Conservation (phyloP, 2,329 filamentous ascomycete genomes). For the Colletotrichum shisoi region DNA sequence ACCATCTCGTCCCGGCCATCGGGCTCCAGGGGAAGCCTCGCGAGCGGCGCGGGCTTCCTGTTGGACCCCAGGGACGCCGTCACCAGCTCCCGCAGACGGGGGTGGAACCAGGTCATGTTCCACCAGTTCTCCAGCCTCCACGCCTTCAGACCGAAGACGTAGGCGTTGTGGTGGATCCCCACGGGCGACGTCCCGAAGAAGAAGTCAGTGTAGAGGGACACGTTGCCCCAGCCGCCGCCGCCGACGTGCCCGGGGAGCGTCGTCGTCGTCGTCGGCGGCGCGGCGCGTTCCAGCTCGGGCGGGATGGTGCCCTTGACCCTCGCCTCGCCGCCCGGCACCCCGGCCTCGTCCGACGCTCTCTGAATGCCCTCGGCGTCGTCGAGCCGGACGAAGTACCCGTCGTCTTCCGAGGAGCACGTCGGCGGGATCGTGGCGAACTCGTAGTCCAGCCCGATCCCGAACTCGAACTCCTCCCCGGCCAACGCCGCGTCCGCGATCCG, state of each 20-base stretch:
- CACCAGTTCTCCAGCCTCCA: slow-evolving; percentile 49
- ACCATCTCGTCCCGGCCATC: slow-evolving; percentile 31
- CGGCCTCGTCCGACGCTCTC: slow-evolving; percentile 44
- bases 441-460: slow-evolving; percentile 52
- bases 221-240: slow-evolving; percentile 43
- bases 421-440: slow-evolving; percentile 50
- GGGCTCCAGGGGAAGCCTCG: slow-evolving; percentile 31
- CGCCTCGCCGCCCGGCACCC: slow-evolving; percentile 45
- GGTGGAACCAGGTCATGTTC: slow-evolving; percentile 50
- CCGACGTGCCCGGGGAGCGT: slow-evolving; percentile 31
- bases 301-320: slow-evolving; percentile 46
- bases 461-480: slow-evolving; percentile 47
- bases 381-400: slow-evolving; percentile 48
- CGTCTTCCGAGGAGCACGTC: slow-evolving; percentile 50
- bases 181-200: slow-evolving; percentile 50
- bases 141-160: slow-evolving; percentile 46
- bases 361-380: slow-evolving; percentile 42
- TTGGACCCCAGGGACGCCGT: slow-evolving; percentile 42
- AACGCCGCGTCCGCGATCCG: slow-evolving; percentile 45
- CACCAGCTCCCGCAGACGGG: slow-evolving; percentile 46
- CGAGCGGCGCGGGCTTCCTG: slow-evolving; percentile 40
- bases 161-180: slow-evolving; percentile 52
- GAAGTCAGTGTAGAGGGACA: slow-evolving; percentile 51
- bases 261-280: slow-evolving; percentile 10
- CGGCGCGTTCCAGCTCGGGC: slow-evolving; percentile 42